A percentile compares a stretch with the other conserved stretches of the same genome.
phyloP scores from a whole-genome alignment of 345 rosid species.

The Psidium friedrichsthalianum region DNA sequence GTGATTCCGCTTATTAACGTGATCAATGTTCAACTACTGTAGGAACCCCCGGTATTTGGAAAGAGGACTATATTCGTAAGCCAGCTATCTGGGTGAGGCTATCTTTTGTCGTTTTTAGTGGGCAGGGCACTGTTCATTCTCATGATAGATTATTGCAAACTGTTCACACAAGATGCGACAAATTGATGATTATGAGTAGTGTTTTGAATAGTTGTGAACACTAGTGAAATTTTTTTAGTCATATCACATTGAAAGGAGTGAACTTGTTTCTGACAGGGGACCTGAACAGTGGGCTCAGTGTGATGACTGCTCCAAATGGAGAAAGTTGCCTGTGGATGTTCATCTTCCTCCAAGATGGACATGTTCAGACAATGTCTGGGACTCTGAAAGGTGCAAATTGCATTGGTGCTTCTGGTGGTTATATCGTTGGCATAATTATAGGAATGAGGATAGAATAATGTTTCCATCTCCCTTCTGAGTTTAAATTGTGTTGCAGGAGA shows the following conservation, averaged over 20 bases:
- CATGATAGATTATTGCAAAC: not conserved
- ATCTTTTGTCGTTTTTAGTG: not conserved
- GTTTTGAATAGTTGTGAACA: not conserved
- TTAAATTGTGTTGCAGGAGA: conserved; percentile 25
- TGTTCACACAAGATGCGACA: not conserved
- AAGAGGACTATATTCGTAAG: conserved; percentile 62
- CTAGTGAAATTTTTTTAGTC: not conserved
- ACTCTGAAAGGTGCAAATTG: conserved; percentile 56
- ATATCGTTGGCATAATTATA: not conserved
- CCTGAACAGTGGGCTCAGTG: conserved; percentile 97
- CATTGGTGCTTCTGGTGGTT: not conserved
- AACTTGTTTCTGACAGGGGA: conserved; percentile 32
- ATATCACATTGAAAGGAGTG: not conserved
- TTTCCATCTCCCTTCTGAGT: not conserved
- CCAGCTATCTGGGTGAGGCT: conserved; percentile 73
- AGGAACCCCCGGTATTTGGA: conserved; percentile 97
- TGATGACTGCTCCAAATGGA: conserved; percentile 86
- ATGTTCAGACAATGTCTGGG: conserved; percentile 65
- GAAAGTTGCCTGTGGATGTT: conserved; percentile 66
- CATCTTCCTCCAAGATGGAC: conserved; percentile 92
- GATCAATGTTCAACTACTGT: not conserved
- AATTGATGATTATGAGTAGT: not conserved
- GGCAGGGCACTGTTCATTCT: not conserved
- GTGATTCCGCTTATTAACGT: not conserved
- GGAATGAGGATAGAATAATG: not conserved